Evolutionary conservation across 2,329 filamentous ascomycete genomes (phyloP), one percentile per base, ranked within the genome.

Genomic region (Zymoseptoria passerinii): DNA sequence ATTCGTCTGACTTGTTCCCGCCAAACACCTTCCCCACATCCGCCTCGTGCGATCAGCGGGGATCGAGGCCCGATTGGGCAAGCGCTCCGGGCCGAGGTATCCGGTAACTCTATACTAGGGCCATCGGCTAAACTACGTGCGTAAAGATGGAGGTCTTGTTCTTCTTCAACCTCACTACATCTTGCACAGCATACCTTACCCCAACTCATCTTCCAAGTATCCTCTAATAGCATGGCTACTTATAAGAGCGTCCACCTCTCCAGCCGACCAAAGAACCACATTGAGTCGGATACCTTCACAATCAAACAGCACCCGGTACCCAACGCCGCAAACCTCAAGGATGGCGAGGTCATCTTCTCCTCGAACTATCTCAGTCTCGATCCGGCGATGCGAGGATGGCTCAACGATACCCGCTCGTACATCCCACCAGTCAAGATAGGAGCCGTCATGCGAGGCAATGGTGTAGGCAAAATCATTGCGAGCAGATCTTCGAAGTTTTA

Each of bases 361-460:
- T 67, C 71, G 2, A 67, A 76, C 28, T 80, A 76, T 66, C 67
- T 81, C 56, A 80, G 77, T 60, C 80, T 81, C 57, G 80, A 82
- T 66, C 80, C 80, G 3, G 80, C 78, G 1, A 78, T 81, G 67
- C 74, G 80, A 35, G 73, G 71, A 51, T 80, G 78, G 78, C 78
- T 82, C 58, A 71, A 77, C 58, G 67, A 72, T 23, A 73, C 72
- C 9, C 74, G 79, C 23, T 70, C 78, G 6, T 81, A 82, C 67
- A 68, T 74, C 2, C 66, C 71, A 0, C 78, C 78, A 2, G 76
- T 81, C 5, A 59, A 73, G 23, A 65, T 75, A 48, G 76, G 75
- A 59, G 71, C 72, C 1, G 40, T 68, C 1, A 78, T 78, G 76
- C 64, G 65, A 50, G 68, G 74, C 7, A 61, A 66, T n/a, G 70